phyloP scores from a whole-genome alignment of 192 early-diverging fungal species.

The Spizellomyces punctatus region DNA sequence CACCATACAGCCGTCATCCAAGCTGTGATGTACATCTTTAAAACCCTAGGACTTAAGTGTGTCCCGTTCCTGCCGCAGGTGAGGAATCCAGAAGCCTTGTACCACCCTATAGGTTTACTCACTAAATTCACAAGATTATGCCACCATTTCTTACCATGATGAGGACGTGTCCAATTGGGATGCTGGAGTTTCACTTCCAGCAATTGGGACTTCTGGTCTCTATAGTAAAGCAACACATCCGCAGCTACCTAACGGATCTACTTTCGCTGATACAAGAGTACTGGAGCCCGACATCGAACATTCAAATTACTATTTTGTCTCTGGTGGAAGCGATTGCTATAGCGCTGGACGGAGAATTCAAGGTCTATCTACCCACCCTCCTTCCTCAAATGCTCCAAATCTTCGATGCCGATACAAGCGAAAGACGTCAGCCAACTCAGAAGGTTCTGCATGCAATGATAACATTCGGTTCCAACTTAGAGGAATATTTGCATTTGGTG shows the following conservation, averaged over 20 bases:
- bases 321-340: constrained; percentile 84
- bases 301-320: constrained; percentile 83
- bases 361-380: constrained; percentile 76
- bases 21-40: constrained; percentile 93
- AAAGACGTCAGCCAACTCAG: constrained; percentile 61
- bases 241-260: constrained; percentile 81
- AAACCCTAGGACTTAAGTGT: constrained; percentile 81
- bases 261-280: constrained; percentile 79
- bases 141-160: constrained; percentile 89
- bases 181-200: constrained; percentile 91
- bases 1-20: constrained; percentile 87
- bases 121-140: constrained; percentile 63
- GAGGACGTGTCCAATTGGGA: constrained; percentile 72
- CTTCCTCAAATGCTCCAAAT: constrained; percentile 84
- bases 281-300: constrained; percentile 66
- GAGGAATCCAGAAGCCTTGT: neutral
- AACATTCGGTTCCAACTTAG: constrained; percentile 83
- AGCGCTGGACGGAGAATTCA: constrained; percentile 87
- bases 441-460: constrained; percentile 77
- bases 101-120: neutral
- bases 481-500: constrained; percentile 90
- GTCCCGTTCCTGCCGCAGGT: constrained; percentile 88
- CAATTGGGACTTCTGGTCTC: constrained; percentile 79
- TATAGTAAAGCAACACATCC: constrained; percentile 86
- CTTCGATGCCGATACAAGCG: constrained; percentile 77